Evolutionary conservation across 768 basidiomycete genomes (phyloP).

Genomic region (Suillus brevipes): DNA sequence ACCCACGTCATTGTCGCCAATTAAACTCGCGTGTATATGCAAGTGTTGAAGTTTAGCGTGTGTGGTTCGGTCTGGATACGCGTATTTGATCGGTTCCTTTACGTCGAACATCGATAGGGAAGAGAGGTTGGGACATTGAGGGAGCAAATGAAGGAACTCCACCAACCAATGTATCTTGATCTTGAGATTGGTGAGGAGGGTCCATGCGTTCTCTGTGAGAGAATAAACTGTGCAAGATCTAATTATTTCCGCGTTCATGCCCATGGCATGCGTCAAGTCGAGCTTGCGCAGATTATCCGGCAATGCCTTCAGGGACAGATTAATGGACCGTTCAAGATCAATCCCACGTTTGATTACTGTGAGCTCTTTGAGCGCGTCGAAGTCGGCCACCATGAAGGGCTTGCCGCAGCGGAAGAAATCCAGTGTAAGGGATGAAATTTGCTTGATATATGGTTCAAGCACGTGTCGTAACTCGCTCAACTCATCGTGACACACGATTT

Average conservation of each 20-base stretch:
- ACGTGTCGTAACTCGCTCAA: not conserved
- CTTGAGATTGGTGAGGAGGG: slow-evolving; percentile 14
- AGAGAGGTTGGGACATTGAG: not conserved
- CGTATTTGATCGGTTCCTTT: not conserved
- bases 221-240: not conserved
- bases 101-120: not conserved
- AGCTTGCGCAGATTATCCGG: slow-evolving; percentile 6
- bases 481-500: not conserved
- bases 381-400: slow-evolving; percentile 2
- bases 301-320: not conserved
- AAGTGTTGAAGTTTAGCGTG: not conserved
- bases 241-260: no score
- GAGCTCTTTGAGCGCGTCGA: slow-evolving; percentile 19
- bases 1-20: not conserved
- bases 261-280: no score
- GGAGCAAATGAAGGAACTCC: slow-evolving; percentile 2
- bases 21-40: not conserved
- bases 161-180: slow-evolving; percentile 1
- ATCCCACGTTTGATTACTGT: not conserved
- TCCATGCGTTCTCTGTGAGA: no score
- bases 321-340: not conserved
- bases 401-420: not conserved
- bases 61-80: not conserved
- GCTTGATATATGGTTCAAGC: slow-evolving; percentile 21
- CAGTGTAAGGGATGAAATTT: slow-evolving; percentile 6